phyloP scores from a whole-genome alignment of 2,329 filamentous ascomycete genomes.

The Fonsecaea pugnacius region DNA sequence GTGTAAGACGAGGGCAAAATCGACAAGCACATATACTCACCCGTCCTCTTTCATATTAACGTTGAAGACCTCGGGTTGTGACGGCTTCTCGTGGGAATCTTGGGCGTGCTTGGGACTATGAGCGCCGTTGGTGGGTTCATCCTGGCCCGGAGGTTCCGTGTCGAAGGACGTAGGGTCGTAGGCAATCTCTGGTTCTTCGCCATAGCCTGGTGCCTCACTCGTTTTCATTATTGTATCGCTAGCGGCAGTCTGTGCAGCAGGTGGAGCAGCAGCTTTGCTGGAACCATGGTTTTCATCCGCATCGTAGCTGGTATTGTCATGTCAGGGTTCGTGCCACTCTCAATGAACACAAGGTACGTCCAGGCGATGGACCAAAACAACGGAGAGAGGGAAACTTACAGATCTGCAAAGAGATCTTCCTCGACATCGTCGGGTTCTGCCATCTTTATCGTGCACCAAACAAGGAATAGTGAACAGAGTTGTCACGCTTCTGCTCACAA shows the following conservation, averaged over 20 bases:
- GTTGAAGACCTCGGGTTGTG: constrained; percentile 47
- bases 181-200: constrained; percentile 39
- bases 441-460: constrained; percentile 23
- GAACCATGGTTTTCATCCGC: constrained; percentile 62
- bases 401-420: constrained; percentile 92
- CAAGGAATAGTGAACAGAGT: background rate
- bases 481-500: constrained; percentile 2
- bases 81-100: constrained; percentile 34
- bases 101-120: constrained; percentile 47
- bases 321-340: constrained; percentile 12
- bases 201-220: constrained; percentile 35
- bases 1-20: constrained; percentile 34
- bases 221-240: constrained; percentile 44
- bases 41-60: constrained; percentile 87
- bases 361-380: constrained; percentile 13
- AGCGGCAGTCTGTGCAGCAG: constrained; percentile 38
- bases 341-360: constrained; percentile 18
- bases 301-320: constrained; percentile 60
- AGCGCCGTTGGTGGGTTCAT: constrained; percentile 37
- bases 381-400: constrained; percentile 63
- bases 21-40: constrained; percentile 64
- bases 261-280: constrained; percentile 37
- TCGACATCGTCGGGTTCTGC: constrained; percentile 71
- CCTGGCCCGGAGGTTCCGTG: constrained; percentile 38
- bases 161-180: constrained; percentile 40